Percentiles rank a stretch among this genome's conserved stretches.
phyloP scores from a whole-genome alignment of 495 filamentous ascomycete species.

The Xylaria nigripes region DNA sequence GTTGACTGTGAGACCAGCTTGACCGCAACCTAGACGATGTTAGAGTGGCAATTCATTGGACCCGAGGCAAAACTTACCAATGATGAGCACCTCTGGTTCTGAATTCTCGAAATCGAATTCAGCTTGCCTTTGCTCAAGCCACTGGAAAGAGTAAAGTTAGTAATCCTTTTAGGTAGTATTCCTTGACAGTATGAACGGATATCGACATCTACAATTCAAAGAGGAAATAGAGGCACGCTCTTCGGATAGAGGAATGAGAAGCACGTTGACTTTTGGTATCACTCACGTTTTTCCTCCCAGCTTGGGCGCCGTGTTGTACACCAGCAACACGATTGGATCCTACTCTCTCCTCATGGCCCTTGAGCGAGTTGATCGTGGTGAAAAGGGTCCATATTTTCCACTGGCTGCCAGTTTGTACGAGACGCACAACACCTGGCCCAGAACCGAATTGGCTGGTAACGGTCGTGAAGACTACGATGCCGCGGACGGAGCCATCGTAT shows the following conservation, averaged over 20 bases:
- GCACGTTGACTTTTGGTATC: too few relatives aligned
- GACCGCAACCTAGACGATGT: conserved; percentile 41
- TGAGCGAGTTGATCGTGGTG: conserved; percentile 48
- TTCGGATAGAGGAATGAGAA: too few relatives aligned
- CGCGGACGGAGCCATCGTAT: conserved; percentile 37
- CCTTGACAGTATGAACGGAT: background rate
- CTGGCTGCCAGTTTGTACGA: conserved; percentile 40
- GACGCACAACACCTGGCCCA: conserved; percentile 49
- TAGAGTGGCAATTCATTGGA: background rate
- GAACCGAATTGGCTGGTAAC: conserved; percentile 46
- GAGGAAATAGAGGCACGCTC: too few relatives aligned
- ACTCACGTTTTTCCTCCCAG: conserved; percentile 39
- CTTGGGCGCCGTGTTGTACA: conserved; percentile 38
- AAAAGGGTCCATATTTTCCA: conserved; percentile 64
- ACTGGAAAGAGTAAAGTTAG: conserved; percentile 22
- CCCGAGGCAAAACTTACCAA: conserved; percentile 43
- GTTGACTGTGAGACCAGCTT: conserved; percentile 52
- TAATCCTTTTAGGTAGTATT: background rate
- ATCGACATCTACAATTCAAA: too few relatives aligned
- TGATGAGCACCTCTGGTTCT: conserved; percentile 58
- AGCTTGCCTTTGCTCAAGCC: conserved; percentile 53
- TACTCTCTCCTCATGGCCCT: conserved; percentile 43
- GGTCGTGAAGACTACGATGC: conserved; percentile 45
- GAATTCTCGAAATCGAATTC: conserved; percentile 47
- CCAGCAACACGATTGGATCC: conserved; percentile 43